phyloP scores from a whole-genome alignment of 495 filamentous ascomycete species.

The Penicillium macrosclerotiorum region DNA sequence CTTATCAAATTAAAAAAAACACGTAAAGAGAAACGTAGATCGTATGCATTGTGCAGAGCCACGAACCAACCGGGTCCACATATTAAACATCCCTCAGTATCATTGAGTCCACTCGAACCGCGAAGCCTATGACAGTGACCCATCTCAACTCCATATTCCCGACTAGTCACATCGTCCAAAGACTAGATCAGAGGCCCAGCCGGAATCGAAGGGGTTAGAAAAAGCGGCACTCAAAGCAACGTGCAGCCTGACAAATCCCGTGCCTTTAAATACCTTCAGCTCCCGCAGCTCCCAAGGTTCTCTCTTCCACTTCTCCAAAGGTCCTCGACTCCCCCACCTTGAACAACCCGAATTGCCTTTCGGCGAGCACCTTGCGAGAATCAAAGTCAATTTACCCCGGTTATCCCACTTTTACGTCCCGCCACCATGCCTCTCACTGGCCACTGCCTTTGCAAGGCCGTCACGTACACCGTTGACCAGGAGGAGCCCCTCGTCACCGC shows the following conservation, averaged over 20 bases:
- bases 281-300: constrained; percentile 13
- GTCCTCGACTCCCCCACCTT: constrained; percentile 21
- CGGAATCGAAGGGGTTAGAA: no score
- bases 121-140: neutral
- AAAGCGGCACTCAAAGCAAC: no score
- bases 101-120: neutral
- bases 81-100: no score
- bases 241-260: neutral
- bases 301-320: constrained; percentile 15
- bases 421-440: constrained; percentile 61
- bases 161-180: no score
- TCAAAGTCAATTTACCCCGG: neutral
- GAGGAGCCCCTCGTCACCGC: constrained; percentile 54
- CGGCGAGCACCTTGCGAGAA: constrained; percentile 39
- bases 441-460: constrained; percentile 69
- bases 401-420: neutral
- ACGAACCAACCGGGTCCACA: no score
- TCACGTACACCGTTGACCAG: constrained; percentile 60
- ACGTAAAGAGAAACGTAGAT: no score
- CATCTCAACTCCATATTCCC: no score
- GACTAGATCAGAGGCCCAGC: no score
- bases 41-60: no score
- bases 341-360: neutral
- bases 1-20: no score
- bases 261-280: constrained; percentile 29